phyloP scores from a whole-genome alignment of 148 eudicot species.

The Drosera capensis region DNA sequence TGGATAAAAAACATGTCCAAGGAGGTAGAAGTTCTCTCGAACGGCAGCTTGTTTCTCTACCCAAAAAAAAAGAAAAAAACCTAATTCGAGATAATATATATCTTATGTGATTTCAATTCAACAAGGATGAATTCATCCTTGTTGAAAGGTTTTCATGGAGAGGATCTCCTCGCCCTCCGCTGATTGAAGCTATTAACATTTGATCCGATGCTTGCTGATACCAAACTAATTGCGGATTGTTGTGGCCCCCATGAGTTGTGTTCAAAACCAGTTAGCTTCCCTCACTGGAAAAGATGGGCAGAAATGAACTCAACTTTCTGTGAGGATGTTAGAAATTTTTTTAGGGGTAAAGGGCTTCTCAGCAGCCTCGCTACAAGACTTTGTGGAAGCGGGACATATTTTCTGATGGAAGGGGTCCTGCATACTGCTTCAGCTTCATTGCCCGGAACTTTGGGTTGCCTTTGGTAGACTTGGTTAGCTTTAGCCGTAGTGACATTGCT shows the following conservation, averaged over 20 bases:
- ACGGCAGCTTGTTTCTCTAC: no score
- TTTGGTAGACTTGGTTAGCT: slow-evolving; percentile 90
- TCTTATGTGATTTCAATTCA: no score
- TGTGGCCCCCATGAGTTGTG: slow-evolving; percentile 48
- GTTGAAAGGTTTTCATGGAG: slow-evolving; percentile 59
- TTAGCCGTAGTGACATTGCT: slow-evolving; percentile 30
- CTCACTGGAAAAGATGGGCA: slow-evolving; percentile 98
- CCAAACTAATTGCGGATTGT: slow-evolving; percentile 71
- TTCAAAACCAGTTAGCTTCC: slow-evolving; percentile 35
- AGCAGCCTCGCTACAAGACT: slow-evolving; percentile 82
- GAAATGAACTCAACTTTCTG: slow-evolving; percentile 61
- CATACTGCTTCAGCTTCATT: slow-evolving; percentile 70
- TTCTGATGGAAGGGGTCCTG: slow-evolving; percentile 62
- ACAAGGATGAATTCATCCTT: no score
- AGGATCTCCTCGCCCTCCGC: slow-evolving; percentile 75
- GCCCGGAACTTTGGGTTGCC: slow-evolving; percentile 59
- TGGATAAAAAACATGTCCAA: no score
- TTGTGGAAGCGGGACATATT: slow-evolving; percentile 88
- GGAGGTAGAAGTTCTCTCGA: no score
- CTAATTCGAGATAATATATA: no score
- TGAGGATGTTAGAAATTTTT: slow-evolving; percentile 47
- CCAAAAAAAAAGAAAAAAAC: no score
- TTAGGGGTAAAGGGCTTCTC: slow-evolving; percentile 59
- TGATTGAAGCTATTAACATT: slow-evolving; percentile 81
- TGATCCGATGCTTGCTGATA: slow-evolving; percentile 73